A percentile compares a stretch with the other conserved stretches of the same genome.
Conservation (phyloP, 2,329 filamentous ascomycete species). For the Aspergillus udagawae region DNA sequence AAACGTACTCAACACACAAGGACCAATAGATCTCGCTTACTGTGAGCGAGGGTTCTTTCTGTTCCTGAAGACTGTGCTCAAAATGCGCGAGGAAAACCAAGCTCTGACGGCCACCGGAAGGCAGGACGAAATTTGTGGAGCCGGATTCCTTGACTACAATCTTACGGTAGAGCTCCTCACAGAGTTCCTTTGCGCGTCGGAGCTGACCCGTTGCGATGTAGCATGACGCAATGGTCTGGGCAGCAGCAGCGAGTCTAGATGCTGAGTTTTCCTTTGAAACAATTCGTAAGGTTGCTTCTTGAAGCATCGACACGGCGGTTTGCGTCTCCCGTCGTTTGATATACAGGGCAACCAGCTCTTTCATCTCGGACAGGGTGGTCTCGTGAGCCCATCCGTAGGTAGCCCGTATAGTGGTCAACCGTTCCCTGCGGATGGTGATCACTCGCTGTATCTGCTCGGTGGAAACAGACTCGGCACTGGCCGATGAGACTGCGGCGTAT, state of each 20-base stretch:
- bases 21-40: slow-evolving; percentile 41
- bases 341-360: slow-evolving; percentile 35
- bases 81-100: slow-evolving; percentile 44
- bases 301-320: slow-evolving; percentile 29
- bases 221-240: slow-evolving; percentile 33
- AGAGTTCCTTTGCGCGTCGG: slow-evolving; percentile 29
- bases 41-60: slow-evolving; percentile 15
- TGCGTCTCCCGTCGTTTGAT: slow-evolving; percentile 31
- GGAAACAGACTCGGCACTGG: slow-evolving; percentile 22
- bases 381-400: slow-evolving; percentile 39
- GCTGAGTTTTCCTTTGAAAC: slow-evolving; percentile 30
- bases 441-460: slow-evolving; percentile 27
- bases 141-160: slow-evolving; percentile 35
- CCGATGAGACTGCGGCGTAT: slow-evolving; percentile 17
- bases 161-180: slow-evolving; percentile 38
- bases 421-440: slow-evolving; percentile 28
- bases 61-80: slow-evolving; percentile 34
- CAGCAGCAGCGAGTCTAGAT: slow-evolving; percentile 29
- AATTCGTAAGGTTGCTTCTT: slow-evolving; percentile 31
- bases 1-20: slow-evolving; percentile 38
- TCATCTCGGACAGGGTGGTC: slow-evolving; percentile 34
- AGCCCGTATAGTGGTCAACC: slow-evolving; percentile 26
- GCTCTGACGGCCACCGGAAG: slow-evolving; percentile 26
- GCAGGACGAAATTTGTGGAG: slow-evolving; percentile 25
- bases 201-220: slow-evolving; percentile 34